Base-by-base conservation (phyloP, 306 rosid species). In the Cicer pinnatifidum region DNA sequence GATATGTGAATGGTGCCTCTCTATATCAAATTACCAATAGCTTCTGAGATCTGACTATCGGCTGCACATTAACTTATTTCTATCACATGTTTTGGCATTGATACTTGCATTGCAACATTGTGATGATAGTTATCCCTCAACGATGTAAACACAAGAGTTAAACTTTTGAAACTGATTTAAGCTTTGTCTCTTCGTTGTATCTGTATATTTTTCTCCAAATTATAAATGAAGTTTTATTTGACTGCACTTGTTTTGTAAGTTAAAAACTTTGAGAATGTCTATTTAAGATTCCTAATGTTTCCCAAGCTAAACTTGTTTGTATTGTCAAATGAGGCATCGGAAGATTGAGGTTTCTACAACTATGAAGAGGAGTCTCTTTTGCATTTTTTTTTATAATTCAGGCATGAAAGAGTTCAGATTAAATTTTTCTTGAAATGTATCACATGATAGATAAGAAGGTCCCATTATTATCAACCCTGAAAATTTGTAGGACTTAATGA, bases 171-270 rank as follows among this genome's bases (percentile, higher is more conserved):
- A 41, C n/a, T 61, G 58, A 28, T 51, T 61, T 39, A 62, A 17
- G 67, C 35, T 44, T 15, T 53, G 15, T 52, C 72, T 41, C 13
- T 63, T 53, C 19, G 44, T 35, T 72, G 71, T 39, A 60, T 60
- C 38, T 77, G 75, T 39, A 59, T 46, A 54, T 37, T 52, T 40
- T 71, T 54, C 9, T 65, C 61, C 16, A 35, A 37, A 45, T 79
- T 12, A 8, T n/a, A 37, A 54, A 67, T 19, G 28, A 33, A 46
- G 68, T 46, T 63, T 69, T 71, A 60, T 70, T 64, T 64, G 9
- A 23, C 19, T 65, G n/a, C 12, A 11, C 68, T 43, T 1, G 35
- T 53, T 78, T 13, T 12, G 1, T n/a, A 28, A 28, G 35, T 61
- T 11, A 33, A 71, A 6, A 57, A 47, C 23, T 54, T 57, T n/a